Base-by-base conservation (phyloP, 108 stramenopile species). In the Fistulifera pelliculosa region DNA sequence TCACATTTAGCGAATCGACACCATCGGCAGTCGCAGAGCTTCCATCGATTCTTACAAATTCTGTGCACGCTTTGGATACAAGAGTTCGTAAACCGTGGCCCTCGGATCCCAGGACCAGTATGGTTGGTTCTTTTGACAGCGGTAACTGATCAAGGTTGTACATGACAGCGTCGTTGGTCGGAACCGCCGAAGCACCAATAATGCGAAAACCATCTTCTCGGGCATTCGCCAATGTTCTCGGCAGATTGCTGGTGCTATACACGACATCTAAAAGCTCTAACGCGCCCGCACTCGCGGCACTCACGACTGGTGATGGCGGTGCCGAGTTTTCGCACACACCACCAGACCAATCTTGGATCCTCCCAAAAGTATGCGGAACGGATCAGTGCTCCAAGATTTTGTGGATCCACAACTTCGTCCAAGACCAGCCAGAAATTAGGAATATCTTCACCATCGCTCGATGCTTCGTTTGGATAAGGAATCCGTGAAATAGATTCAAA, bases 1-100 rank as follows among this genome's bases (percentile, higher is more conserved):
- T 91, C 40, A 98, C 97, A 71, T 98, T 98, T 47, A 98, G 61
- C 1, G 95, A 96, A 65, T 98, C 97, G 0, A 98, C 95, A 17
- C 78, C 87, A 10, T 66, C 71, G 27, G 55, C 49, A 38, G 52
- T 49, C 11, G 14, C 41, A 1, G 53, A 27, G 11, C 44, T 59
- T 10, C 41, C 68, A 41, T 66, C 76, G 16, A 97, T 87, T n/a
- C 70, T 58, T 0, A 98, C 94, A 68, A 96, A 88, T 28, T 80
- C 86, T 7, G 90, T 87, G 65, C 94, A 96, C 4, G 81, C 69
- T 40, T 75, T 75, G 1, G 83, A 73, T 0, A 98, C 94, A 47
- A 93, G 69, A 5, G 77, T 90, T 38, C 97, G 77, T 49, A 98
- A 53, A 8, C 97, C 97, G 56, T 85, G 73, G 3, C 97, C 97